These are phyloP conservation scores for Lathyrus tuberosus DNA, from an alignment of 306 rosid species.

Conservation along the genomic window DNA sequence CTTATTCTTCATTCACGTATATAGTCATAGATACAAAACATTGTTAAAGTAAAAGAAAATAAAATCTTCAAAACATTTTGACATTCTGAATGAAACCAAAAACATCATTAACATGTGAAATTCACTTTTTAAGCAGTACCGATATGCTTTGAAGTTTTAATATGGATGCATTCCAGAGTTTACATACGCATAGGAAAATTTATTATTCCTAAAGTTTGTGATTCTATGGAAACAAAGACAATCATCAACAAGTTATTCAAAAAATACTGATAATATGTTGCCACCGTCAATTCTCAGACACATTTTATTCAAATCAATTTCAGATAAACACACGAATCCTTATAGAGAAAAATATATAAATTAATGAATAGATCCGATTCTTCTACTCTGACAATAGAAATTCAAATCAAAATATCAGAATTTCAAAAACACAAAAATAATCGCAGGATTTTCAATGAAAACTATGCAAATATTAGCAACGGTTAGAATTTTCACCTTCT, in stretches of 20 bases:
- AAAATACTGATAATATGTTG: background rate
- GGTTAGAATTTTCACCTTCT: slow-evolving; percentile 66
- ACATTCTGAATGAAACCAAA: background rate
- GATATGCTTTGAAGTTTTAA: background rate
- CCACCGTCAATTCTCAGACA: slow-evolving; percentile 18
- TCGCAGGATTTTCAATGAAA: too few species aligned
- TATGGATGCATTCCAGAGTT: background rate
- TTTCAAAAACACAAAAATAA: slow-evolving; percentile 9
- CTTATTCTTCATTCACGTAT: background rate
- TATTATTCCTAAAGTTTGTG: slow-evolving; percentile 15
- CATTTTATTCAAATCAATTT: slow-evolving; percentile 16
- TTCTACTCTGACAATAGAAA: background rate
- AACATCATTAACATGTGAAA: background rate
- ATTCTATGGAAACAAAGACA: slow-evolving; percentile 8
- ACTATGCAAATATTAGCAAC: background rate
- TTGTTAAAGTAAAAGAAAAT: background rate
- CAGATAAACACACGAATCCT: slow-evolving; percentile 14
- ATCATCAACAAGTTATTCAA: slow-evolving; percentile 3
- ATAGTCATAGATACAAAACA: background rate
- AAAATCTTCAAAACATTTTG: slow-evolving; percentile 6
- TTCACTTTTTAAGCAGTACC: background rate
- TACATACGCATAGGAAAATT: background rate
- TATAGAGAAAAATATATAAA: background rate
- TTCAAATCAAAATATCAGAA: slow-evolving; percentile 27
- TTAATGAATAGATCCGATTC: background rate